phyloP scores from a whole-genome alignment of 1,284 basidiomycete genomes.

The Porodaedalea pini region DNA sequence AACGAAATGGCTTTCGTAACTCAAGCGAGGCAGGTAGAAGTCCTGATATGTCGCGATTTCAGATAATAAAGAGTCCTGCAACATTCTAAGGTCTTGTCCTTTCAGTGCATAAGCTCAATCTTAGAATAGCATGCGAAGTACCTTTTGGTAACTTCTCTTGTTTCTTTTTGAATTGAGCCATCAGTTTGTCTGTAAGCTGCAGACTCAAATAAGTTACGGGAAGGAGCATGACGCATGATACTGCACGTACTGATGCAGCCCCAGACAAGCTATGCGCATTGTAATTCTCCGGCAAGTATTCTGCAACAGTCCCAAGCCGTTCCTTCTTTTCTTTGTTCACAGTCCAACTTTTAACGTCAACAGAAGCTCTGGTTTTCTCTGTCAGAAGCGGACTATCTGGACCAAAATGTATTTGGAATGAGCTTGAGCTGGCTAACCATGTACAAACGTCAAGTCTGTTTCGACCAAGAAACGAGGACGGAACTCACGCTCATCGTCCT shows the following conservation, averaged over 20 bases:
- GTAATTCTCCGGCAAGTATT: slow-evolving; percentile 45
- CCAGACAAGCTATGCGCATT: slow-evolving; percentile 28
- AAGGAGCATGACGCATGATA: too few relatives aligned
- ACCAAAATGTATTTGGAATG: slow-evolving; percentile 69
- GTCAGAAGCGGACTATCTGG: slow-evolving; percentile 45
- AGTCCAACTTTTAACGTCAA: slow-evolving; percentile 51
- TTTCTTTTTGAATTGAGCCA: slow-evolving; percentile 48
- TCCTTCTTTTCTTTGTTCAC: slow-evolving; percentile 39
- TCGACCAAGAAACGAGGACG: slow-evolving; percentile 24
- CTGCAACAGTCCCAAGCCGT: slow-evolving; percentile 51
- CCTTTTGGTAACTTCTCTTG: slow-evolving; percentile 53
- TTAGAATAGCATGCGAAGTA: slow-evolving; percentile 29
- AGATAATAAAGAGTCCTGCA: slow-evolving; percentile 65
- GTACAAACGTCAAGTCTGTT: slow-evolving; percentile 27
- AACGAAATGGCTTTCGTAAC: slow-evolving; percentile 48
- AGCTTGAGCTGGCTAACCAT: slow-evolving; percentile 33
- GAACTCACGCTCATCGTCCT: slow-evolving; percentile 15
- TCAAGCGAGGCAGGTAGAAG: slow-evolving; percentile 63
- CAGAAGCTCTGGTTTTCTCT: slow-evolving; percentile 42
- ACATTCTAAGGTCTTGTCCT: slow-evolving; percentile 45
- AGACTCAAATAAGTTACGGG: slow-evolving; percentile 19
- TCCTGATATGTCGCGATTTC: slow-evolving; percentile 68
- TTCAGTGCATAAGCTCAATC: slow-evolving; percentile 20
- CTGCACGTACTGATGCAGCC: slow-evolving; percentile 30
- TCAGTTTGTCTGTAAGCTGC: slow-evolving; percentile 62